phyloP scores from a whole-genome alignment of 495 filamentous ascomycete species.

The Bathelium albidoporum region DNA sequence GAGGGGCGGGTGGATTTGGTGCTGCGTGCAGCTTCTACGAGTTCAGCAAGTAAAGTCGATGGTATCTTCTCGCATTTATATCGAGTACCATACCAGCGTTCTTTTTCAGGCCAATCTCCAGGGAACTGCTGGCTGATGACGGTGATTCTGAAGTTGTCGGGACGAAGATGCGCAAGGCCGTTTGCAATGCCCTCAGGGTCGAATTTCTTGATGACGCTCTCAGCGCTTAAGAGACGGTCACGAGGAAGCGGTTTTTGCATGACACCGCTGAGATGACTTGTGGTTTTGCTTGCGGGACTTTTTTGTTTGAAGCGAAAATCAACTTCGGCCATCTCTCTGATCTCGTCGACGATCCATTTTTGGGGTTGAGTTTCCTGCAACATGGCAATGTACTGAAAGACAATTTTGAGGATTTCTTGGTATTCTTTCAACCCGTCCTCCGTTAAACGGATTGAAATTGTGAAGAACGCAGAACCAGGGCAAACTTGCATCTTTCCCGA shows the following conservation, averaged over 20 bases:
- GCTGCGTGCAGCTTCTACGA: slow-evolving; percentile 52
- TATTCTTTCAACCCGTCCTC: slow-evolving; percentile 80
- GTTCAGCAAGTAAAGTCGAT: slow-evolving; percentile 56
- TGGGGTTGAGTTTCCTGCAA: slow-evolving; percentile 72
- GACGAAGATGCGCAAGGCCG: slow-evolving; percentile 62
- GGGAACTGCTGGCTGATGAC: slow-evolving; percentile 75
- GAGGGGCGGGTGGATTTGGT: slow-evolving; percentile 48
- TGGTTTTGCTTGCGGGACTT: slow-evolving; percentile 76
- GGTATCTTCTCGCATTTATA: slow-evolving; percentile 80
- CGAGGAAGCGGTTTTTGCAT: slow-evolving; percentile 88
- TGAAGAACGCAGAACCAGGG: slow-evolving; percentile 77
- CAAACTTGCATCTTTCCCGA: slow-evolving; percentile 69
- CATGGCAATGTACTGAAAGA: slow-evolving; percentile 92
- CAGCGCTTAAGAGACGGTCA: slow-evolving; percentile 74
- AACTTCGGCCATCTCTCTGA: slow-evolving; percentile 78
- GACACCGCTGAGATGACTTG: slow-evolving; percentile 63
- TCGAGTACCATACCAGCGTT: slow-evolving; percentile 98
- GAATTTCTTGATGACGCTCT: slow-evolving; percentile 63
- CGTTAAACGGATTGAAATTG: slow-evolving; percentile 68
- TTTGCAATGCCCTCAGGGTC: slow-evolving; percentile 64
- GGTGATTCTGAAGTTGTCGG: slow-evolving; percentile 80
- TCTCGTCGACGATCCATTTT: slow-evolving; percentile 87
- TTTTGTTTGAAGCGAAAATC: slow-evolving; percentile 95
- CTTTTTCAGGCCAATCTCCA: slow-evolving; percentile 74
- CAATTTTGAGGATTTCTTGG: slow-evolving; percentile 70